Percentiles rank a stretch among this genome's conserved stretches.
phyloP scores from a whole-genome alignment of 208 protist genomes.

The Spongospora subterranea region DNA sequence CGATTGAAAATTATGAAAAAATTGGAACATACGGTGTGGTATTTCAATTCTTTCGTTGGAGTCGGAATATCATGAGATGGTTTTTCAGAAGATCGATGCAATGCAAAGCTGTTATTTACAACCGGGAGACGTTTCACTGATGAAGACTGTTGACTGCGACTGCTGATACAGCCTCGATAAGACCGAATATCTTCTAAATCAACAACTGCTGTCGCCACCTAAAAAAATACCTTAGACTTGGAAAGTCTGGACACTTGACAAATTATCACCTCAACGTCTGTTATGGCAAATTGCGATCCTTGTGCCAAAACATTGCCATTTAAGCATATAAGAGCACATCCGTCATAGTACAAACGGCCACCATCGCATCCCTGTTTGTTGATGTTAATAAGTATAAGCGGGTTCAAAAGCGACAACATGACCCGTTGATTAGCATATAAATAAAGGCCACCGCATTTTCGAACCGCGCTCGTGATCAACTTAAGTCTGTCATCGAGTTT shows the following conservation, averaged over 20 bases:
- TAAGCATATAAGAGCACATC: slow-evolving; percentile 53
- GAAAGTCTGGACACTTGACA: too few relatives aligned
- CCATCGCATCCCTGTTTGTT: slow-evolving; percentile 82
- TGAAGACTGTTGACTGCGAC: not conserved
- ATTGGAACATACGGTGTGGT: not conserved
- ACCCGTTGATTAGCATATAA: slow-evolving; percentile 80
- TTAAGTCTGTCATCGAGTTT: slow-evolving; percentile 79
- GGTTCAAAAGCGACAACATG: not conserved
- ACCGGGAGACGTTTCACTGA: not conserved
- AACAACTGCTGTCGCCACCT: slow-evolving; percentile 45
- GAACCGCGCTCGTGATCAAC: slow-evolving; percentile 75
- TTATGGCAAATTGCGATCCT: slow-evolving; percentile 51
- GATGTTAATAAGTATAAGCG: not conserved
- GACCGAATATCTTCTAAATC: slow-evolving; percentile 56
- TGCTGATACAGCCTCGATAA: slow-evolving; percentile 45
- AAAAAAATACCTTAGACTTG: not conserved
- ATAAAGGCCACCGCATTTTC: slow-evolving; percentile 79
- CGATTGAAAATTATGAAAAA: not conserved
- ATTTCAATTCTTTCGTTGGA: not conserved
- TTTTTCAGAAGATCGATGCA: not conserved
- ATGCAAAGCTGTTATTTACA: not conserved
- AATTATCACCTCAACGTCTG: slow-evolving; percentile 54
- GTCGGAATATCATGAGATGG: not conserved
- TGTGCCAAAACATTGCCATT: slow-evolving; percentile 40
- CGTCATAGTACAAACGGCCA: slow-evolving; percentile 78